Evolutionary conservation across 495 filamentous ascomycete species (phyloP).

Genomic region (Daldinia vernicosa): DNA sequence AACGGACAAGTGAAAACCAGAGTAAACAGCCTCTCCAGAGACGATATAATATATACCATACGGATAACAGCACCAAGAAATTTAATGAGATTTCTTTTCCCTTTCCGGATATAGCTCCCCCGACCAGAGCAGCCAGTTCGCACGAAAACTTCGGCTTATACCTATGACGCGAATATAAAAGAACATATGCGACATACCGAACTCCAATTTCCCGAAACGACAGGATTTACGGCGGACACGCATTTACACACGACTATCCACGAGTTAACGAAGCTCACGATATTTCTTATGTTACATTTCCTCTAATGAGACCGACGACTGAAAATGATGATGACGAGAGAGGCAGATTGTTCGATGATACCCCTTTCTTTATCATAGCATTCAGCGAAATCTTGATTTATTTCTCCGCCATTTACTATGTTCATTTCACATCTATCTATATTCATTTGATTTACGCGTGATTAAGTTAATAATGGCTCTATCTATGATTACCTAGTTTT

Average conservation of each 20-base stretch:
- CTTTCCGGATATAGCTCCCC: not conserved
- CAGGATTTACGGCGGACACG: slow-evolving; percentile 16
- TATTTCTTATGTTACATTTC: not conserved
- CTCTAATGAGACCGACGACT: slow-evolving; percentile 26
- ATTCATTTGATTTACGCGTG: not conserved
- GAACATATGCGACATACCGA: not conserved
- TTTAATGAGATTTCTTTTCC: not conserved
- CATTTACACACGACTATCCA: slow-evolving; percentile 1
- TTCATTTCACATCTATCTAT: not conserved
- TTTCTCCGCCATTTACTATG: not conserved
- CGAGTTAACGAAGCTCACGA: slow-evolving; percentile 23
- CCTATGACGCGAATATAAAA: not conserved
- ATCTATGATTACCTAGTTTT: not conserved
- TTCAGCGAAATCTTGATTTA: slow-evolving; percentile 32
- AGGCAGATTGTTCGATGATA: slow-evolving; percentile 41
- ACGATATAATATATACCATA: not conserved
- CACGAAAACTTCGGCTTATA: not conserved
- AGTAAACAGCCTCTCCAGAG: not conserved
- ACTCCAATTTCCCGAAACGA: slow-evolving; percentile 10
- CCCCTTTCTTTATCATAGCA: slow-evolving; percentile 20
- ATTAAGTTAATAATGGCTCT: not conserved
- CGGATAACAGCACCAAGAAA: not conserved
- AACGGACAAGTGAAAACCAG: not conserved
- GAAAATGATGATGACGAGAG: slow-evolving; percentile 11
- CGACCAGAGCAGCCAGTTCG: not conserved